Evolutionary conservation across 2,329 filamentous ascomycete species (phyloP), one percentile per base, ranked within the genome.

Genomic region (Monosporascus sp.): DNA sequence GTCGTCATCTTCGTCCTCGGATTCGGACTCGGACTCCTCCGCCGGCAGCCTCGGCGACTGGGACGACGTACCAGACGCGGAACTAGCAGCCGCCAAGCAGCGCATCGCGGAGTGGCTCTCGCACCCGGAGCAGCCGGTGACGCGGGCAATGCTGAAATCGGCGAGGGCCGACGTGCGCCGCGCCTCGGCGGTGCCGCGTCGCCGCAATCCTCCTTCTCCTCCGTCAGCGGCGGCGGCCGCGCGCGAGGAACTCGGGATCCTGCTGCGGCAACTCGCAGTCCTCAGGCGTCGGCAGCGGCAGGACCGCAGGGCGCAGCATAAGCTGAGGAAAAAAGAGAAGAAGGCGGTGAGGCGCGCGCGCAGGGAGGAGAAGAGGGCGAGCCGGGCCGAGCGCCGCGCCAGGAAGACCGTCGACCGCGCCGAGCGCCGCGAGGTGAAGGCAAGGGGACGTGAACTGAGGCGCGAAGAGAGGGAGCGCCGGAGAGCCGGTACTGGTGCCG

Each of bases 21-120:
- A 58, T 3, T 73, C 70, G 11, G 19, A n/a, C 19, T 43, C 58
- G 14, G 24, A 48, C 38, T 78, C 77, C 0, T 78, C 77, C 2
- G 66, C 82, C 51, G 79, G 76, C 37, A 82, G 79, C 2, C 75
- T 85, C 1, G 78, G 80, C 0, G 74, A 78, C 51, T 78, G 77
- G 60, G 77, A 82, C 53, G 73, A 78, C 43, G 68, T 84, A 2
- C 65, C 64, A 14, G 74, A 76, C 50, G 61, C 68, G 19, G 79
- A 82, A 63, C 68, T 84, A 1, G 74, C 78, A 2, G 55, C 76
- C 1, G 74, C 76, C 16, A 72, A 72, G 46, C 62, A 70, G 14
- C 72, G 72, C 3, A 68, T 85, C 17, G 58, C 70, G 22, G 64
- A 70, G 7, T 84, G 80, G 79, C 71, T 80, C 2, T 66, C 72